Evolutionary conservation across 225 moss, liverwort and hornwort genomes (phyloP).

Genomic region (Antitrichia curtipendula): DNA sequence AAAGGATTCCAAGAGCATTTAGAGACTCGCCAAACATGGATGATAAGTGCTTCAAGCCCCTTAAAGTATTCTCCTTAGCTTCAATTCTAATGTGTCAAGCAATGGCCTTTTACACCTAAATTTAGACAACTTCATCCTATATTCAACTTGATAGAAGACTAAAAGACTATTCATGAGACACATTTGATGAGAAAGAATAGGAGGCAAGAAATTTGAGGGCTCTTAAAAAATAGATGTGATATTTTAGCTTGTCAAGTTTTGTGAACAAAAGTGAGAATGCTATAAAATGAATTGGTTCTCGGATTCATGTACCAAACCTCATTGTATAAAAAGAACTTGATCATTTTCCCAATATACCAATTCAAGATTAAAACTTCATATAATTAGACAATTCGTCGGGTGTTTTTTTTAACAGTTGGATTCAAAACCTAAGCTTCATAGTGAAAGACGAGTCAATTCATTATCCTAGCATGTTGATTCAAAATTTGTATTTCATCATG

Average conservation of each 20-base stretch:
- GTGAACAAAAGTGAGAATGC: rapidly evolving
- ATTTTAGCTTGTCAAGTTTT: neutral
- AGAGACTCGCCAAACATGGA: no score
- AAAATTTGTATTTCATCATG: neutral
- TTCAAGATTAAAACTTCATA: no score
- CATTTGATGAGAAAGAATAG: neutral
- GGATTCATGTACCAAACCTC: neutral
- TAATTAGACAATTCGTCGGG: no score
- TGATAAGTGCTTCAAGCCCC: no score
- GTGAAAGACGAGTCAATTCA: no score
- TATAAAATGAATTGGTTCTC: neutral
- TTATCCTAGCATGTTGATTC: neutral
- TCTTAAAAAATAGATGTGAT: neutral
- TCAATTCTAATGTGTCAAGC: neutral
- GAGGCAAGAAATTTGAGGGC: neutral
- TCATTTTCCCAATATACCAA: no score
- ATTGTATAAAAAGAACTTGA: no score
- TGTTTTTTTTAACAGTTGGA: no score
- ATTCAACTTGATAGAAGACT: neutral
- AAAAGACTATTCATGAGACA: neutral
- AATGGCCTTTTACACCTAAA: neutral
- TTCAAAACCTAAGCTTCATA: no score
- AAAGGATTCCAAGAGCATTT: no score
- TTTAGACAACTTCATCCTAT: neutral
- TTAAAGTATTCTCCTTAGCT: no score